Percentiles rank a stretch among this genome's conserved stretches.
Conservation (phyloP, 116 monocot species). For the Posidonia oceanica region DNA sequence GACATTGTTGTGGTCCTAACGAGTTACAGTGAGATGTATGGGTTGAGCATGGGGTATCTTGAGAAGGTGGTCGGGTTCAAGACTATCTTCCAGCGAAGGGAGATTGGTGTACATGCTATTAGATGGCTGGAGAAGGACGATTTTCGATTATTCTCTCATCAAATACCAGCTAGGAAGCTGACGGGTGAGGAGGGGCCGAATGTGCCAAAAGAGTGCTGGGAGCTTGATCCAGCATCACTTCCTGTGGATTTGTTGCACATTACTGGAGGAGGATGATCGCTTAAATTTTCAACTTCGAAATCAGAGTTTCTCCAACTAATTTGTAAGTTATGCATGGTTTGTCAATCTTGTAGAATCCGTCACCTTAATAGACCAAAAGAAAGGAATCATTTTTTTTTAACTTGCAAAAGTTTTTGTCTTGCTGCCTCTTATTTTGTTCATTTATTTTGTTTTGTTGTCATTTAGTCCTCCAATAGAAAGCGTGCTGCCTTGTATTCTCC, state of each 20-base stretch:
- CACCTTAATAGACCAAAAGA: no score
- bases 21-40: conserved; percentile 57
- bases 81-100: conserved; percentile 60
- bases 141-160: conserved; percentile 59
- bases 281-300: background rate
- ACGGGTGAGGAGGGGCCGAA: conserved; percentile 25
- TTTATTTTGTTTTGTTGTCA: no score
- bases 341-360: background rate
- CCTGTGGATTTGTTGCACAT: conserved; percentile 38
- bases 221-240: conserved; percentile 92
- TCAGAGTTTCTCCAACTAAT: background rate
- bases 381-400: no score
- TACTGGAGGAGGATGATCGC: conserved; percentile 14
- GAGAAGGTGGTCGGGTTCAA: conserved; percentile 90
- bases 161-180: conserved; percentile 70
- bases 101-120: conserved; percentile 67
- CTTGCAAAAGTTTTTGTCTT: no score
- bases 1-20: conserved; percentile 72
- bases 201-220: conserved; percentile 75
- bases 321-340: conserved; percentile 5
- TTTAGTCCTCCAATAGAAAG: no score
- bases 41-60: conserved; percentile 69
- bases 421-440: no score
- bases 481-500: no score
- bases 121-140: conserved; percentile 53